These are phyloP conservation scores for Thamnidium elegans DNA, from an alignment of 192 early-diverging fungal species.

Conservation along the genomic window DNA sequence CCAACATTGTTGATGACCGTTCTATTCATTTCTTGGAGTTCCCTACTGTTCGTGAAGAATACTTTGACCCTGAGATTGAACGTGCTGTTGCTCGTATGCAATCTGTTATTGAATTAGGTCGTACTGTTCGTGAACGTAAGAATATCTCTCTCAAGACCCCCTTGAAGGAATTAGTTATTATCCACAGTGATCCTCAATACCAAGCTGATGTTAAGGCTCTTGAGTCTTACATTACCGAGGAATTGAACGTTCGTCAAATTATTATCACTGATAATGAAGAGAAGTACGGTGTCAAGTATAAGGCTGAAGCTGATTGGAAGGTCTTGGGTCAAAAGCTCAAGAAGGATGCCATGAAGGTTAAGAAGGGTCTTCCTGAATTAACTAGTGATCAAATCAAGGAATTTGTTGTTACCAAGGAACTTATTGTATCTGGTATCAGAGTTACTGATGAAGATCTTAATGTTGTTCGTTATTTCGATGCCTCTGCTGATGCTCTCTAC, in stretches of 20 bases:
- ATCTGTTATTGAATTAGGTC: slow-evolving; percentile 93
- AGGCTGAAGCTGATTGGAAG: slow-evolving; percentile 86
- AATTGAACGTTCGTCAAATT: slow-evolving; percentile 88
- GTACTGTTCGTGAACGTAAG: slow-evolving; percentile 86
- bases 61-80: slow-evolving; percentile 96
- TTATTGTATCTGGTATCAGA: slow-evolving; percentile 77
- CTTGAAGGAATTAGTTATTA: slow-evolving; percentile 85
- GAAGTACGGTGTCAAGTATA: slow-evolving; percentile 91
- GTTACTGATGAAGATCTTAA: slow-evolving; percentile 82
- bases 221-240: slow-evolving; percentile 85
- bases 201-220: slow-evolving; percentile 83
- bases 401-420: slow-evolving; percentile 64
- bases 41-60: slow-evolving; percentile 90
- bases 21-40: slow-evolving; percentile 94
- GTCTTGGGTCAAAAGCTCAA: slow-evolving; percentile 86
- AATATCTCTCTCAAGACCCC: slow-evolving; percentile 94
- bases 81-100: slow-evolving; percentile 94
- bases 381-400: slow-evolving; percentile 75
- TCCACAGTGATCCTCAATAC: slow-evolving; percentile 86
- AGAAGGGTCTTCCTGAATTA: slow-evolving; percentile 76
- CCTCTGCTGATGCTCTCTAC: slow-evolving; percentile 56
- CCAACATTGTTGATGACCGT: slow-evolving; percentile 65
- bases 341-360: slow-evolving; percentile 85
- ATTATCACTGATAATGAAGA: slow-evolving; percentile 88
- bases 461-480: slow-evolving; percentile 84